Evolutionary conservation across 768 basidiomycete species (phyloP), one percentile per base, ranked within the genome.

Genomic region (Boletus rufocinnamomeus): DNA sequence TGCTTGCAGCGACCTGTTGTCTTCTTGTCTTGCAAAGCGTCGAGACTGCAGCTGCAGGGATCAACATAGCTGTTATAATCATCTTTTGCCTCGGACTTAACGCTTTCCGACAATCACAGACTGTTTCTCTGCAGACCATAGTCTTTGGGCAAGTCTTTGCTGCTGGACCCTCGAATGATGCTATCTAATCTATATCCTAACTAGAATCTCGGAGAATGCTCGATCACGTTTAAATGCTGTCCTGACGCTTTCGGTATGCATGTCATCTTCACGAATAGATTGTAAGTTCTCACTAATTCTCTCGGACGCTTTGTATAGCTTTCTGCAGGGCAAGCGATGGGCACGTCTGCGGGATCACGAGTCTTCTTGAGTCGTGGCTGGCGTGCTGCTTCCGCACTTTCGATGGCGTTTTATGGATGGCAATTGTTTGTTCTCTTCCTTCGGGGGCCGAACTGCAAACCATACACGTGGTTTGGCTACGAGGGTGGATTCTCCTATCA

Each of bases 381-480:
- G 76, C 67, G 65, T 40, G 66, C 72, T 6, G 75, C 71, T 52
- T 62, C 68, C 28, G 61, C 56, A 10, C 59, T 75, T 9, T 74
- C 71, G n/a, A 62, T 79, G 44, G 77, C 66, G 2, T 71, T 74
- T 38, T 65, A 74, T n/a, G 73, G 69, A 2, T 72, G 72, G 49
- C 70, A 70, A 19, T 23, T 79, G 1, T 23, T 74, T 7, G 54
- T 78, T 9, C 71, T 79, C 16, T 57, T 75, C n/a, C 63, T 71
- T 17, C 68, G 77, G 37, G 79, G 79, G 0, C 79, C 79, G 16
- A 61, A 71, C 54, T 74, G 69, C 56, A 56, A 63, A 41, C 69
- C 78, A 52, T 55, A 58, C 49, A 61, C 65, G 40, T 87, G 86
- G 86, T 75, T 87, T 66, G 85, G 87, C 19, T 87, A 82, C 62